phyloP scores from a whole-genome alignment of 352 stramenopile species.

The Globisporangium barbulae region DNA sequence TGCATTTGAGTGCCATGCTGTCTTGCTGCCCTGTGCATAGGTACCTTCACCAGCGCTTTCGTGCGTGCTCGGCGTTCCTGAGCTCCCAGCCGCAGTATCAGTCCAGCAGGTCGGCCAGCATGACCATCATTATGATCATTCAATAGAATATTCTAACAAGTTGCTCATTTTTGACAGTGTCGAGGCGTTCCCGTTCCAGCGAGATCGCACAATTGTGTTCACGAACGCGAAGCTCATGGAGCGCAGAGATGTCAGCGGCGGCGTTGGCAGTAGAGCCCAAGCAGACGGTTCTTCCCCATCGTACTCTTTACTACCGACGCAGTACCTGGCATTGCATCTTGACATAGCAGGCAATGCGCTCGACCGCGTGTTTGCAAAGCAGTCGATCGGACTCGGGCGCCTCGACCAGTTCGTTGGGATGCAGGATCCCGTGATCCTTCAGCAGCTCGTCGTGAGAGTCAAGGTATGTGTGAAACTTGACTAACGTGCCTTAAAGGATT shows the following conservation, averaged over 20 bases:
- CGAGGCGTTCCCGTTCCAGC: constrained; percentile 41
- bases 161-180: constrained; percentile 9
- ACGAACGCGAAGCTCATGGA: constrained; percentile 62
- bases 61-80: constrained; percentile 37
- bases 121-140: no score
- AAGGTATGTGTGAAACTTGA: no score
- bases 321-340: constrained; percentile 33
- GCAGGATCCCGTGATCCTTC: constrained; percentile 20
- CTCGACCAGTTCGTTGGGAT: constrained; percentile 18
- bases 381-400: constrained; percentile 12
- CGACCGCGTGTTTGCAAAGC: constrained; percentile 7
- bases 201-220: constrained; percentile 34
- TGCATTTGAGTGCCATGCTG: no score
- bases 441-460: constrained; percentile 28
- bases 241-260: constrained; percentile 28
- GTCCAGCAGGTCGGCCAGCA: constrained; percentile 17
- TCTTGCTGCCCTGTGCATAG: constrained; percentile 18
- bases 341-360: constrained; percentile 8
- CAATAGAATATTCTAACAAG: no score
- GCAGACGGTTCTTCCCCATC: not conserved
- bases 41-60: constrained; percentile 67
- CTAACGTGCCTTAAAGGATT: no score
- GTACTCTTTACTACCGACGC: constrained; percentile 33
- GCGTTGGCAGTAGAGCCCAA: not conserved
- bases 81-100: constrained; percentile 17